Conservation (phyloP, 192 early-diverging fungal genomes). For the Cetraspora pellucida region DNA sequence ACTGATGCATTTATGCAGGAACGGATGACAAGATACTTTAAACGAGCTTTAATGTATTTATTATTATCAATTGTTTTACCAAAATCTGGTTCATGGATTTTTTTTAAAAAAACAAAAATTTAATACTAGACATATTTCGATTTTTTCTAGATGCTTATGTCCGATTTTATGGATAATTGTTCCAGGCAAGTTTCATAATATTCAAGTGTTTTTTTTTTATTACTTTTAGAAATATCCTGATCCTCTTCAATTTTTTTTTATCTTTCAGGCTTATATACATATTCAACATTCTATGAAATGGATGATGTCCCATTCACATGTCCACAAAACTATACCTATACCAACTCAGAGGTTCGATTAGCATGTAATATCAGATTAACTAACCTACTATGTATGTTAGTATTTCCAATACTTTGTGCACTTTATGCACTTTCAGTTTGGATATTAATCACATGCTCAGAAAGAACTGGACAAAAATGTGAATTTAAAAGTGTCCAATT, state of each 20-base stretch:
- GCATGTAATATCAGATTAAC: not conserved
- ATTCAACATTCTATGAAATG: not conserved
- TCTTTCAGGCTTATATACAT: not conserved
- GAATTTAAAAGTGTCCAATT: too few relatives aligned
- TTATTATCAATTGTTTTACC: too few relatives aligned
- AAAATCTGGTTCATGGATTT: not conserved
- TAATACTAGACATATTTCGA: not conserved
- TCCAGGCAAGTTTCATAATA: not conserved
- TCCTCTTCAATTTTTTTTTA: not conserved
- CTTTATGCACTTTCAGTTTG: not conserved
- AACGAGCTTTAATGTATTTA: too few relatives aligned
- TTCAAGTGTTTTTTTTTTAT: not conserved
- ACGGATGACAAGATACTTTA: too few relatives aligned
- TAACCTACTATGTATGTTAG: not conserved
- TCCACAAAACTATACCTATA: not conserved
- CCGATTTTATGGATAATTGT: not conserved
- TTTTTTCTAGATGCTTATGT: not conserved
- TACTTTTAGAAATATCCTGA: not conserved
- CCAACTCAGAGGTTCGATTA: not conserved
- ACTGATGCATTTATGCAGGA: too few relatives aligned
- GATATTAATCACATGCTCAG: not conserved
- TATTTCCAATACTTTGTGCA: not conserved
- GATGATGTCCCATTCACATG: not conserved
- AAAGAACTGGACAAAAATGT: not conserved
- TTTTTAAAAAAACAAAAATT: not conserved